A percentile compares a stretch with the other conserved stretches of the same genome.
phyloP scores from a whole-genome alignment of 2,329 filamentous ascomycete genomes.

The Drechslerella stenobrocha region DNA sequence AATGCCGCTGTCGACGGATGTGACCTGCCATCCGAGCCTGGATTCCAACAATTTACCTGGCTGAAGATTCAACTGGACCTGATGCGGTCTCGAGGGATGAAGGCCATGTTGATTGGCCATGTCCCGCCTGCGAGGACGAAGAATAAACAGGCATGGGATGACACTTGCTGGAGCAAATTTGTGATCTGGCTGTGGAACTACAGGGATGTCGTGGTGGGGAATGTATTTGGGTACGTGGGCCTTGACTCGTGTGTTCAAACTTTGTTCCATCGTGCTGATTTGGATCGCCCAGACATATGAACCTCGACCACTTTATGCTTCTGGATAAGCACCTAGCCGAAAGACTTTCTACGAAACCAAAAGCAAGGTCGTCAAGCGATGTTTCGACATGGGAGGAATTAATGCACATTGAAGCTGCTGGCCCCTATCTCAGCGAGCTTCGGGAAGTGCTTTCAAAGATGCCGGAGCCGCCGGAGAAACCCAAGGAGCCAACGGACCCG shows the following conservation, averaged over 20 bases:
- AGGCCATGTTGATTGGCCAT: constrained; percentile 91
- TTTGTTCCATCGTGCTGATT: constrained; percentile 4
- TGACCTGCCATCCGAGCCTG: constrained; percentile 74
- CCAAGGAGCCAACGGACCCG: constrained; percentile 6
- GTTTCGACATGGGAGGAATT: constrained; percentile 37
- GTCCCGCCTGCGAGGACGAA: constrained; percentile 86
- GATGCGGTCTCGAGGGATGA: constrained; percentile 81
- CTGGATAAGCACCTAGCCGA: constrained; percentile 70
- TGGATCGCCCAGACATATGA: constrained; percentile 72
- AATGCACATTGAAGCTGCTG: constrained; percentile 16
- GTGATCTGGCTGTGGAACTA: constrained; percentile 87
- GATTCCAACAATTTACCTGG: constrained; percentile 96
- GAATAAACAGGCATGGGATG: constrained; percentile 87
- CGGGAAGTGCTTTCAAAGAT: constrained; percentile 42
- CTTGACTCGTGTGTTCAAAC: neutral
- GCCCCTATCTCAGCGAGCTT: constrained; percentile 43
- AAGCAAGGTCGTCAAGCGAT: constrained; percentile 5
- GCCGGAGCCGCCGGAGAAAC: constrained; percentile 22
- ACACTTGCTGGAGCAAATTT: constrained; percentile 97
- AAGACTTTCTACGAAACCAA: constrained; percentile 48
- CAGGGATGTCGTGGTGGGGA: constrained; percentile 80
- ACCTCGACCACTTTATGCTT: constrained; percentile 94
- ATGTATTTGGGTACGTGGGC: constrained; percentile 64
- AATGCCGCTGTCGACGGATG: constrained; percentile 96
- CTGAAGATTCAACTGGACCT: constrained; percentile 83